phyloP scores from a whole-genome alignment of 176 grass and related monocot species.

The Zoysia pacifica region DNA sequence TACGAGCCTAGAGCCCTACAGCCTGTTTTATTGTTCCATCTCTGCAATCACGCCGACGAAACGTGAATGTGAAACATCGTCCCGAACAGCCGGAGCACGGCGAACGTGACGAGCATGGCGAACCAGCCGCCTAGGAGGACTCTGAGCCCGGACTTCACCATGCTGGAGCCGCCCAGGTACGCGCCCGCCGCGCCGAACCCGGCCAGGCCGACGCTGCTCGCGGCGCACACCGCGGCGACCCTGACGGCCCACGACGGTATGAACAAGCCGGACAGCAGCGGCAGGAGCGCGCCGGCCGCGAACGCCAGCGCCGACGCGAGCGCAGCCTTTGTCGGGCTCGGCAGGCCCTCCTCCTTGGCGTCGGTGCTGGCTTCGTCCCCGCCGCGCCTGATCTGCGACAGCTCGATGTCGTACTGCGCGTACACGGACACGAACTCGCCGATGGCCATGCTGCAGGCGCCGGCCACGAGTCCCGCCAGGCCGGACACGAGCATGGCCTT shows the following conservation, averaged over 20 bases:
- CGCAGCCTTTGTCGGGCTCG: conserved; percentile 71
- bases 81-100: conserved; percentile 62
- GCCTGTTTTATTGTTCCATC: conserved; percentile 18
- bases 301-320: conserved; percentile 81
- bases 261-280: conserved; percentile 69
- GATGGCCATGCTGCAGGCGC: conserved; percentile 98
- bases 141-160: conserved; percentile 48
- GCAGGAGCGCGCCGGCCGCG: conserved; percentile 63
- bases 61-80: conserved; percentile 52
- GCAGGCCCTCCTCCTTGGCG: conserved; percentile 37
- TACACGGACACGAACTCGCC: conserved; percentile 95
- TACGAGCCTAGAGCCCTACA: background rate
- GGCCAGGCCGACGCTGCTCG: conserved; percentile 57
- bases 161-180: conserved; percentile 59
- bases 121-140: conserved; percentile 81
- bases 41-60: conserved; percentile 34
- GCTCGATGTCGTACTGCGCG: conserved; percentile 88
- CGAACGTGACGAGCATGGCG: conserved; percentile 82
- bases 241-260: conserved; percentile 33
- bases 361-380: background rate
- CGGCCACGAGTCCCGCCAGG: conserved; percentile 75
- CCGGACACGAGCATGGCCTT: conserved; percentile 83
- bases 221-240: conserved; percentile 55
- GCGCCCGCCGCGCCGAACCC: conserved; percentile 67
- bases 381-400: conserved; percentile 44